phyloP scores from a whole-genome alignment of 2,329 filamentous ascomycete genomes.

The Neonectria sp. region DNA sequence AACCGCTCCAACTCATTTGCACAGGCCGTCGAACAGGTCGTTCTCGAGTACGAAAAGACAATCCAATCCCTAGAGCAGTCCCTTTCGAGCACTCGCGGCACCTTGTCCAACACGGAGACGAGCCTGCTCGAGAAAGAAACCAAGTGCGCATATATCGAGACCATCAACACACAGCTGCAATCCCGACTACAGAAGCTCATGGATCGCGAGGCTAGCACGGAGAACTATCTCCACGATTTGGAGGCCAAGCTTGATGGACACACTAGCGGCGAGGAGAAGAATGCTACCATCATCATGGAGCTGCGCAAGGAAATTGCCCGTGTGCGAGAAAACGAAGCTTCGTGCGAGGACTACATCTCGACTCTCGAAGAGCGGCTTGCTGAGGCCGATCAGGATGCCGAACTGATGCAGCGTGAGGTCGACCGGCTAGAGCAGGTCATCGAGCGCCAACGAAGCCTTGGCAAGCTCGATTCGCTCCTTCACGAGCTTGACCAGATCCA shows the following conservation, averaged over 20 bases:
- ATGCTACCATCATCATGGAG: constrained; percentile 86
- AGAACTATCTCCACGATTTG: constrained; percentile 92
- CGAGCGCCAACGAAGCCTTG: constrained; percentile 93
- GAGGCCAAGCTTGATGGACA: constrained; percentile 93
- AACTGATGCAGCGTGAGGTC: constrained; percentile 97
- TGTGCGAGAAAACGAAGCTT: constrained; percentile 89
- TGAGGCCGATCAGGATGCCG: constrained; percentile 95
- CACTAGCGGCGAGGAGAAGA: constrained; percentile 93
- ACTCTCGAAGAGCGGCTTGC: constrained; percentile 95
- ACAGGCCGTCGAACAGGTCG: constrained; percentile 94
- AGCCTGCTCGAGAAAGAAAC: constrained; percentile 92
- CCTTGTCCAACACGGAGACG: constrained; percentile 88
- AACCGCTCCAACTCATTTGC: constrained; percentile 97
- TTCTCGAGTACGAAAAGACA: constrained; percentile 98
- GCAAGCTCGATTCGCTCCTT: constrained; percentile 92
- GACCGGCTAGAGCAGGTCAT: constrained; percentile 95
- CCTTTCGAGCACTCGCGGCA: constrained; percentile 87
- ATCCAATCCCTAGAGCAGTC: constrained; percentile 95
- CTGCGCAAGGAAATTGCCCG: constrained; percentile 92
- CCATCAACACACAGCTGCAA: constrained; percentile 91
- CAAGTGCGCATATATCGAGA: constrained; percentile 93
- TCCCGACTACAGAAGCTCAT: constrained; percentile 91
- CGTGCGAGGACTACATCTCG: constrained; percentile 96
- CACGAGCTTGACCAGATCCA: constrained; percentile 89
- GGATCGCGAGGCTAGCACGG: constrained; percentile 92